phyloP scores from a whole-genome alignment of 1,284 basidiomycete species.

The Rhizoctonia solani region DNA sequence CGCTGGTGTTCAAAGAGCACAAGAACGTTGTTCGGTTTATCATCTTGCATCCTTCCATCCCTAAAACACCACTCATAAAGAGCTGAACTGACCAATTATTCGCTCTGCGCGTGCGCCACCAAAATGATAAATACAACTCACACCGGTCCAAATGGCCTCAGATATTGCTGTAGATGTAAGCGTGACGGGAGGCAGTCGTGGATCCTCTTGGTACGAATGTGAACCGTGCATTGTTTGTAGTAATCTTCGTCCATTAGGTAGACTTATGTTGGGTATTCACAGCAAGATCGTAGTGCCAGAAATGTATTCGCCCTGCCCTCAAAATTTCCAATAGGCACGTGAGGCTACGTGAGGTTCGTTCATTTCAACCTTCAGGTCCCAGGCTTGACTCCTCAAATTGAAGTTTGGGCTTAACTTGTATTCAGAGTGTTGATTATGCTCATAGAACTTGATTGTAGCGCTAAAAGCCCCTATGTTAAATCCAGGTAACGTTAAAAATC shows the following conservation, averaged over 20 bases:
- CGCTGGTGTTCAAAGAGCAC: conserved; percentile 12
- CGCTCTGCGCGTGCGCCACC: neutral
- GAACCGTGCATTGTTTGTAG: conserved; percentile 16
- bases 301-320: too few species aligned
- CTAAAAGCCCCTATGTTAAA: neutral
- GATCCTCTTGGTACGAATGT: neutral
- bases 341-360: too few species aligned
- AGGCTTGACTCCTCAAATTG: too few species aligned
- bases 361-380: too few species aligned
- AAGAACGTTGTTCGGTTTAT: conserved; percentile 4
- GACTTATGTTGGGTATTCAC: neutral
- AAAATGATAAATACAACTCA: conserved; percentile 1
- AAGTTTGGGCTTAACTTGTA: too few species aligned
- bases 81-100: neutral
- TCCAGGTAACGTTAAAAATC: neutral
- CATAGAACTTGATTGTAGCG: neutral
- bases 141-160: conserved; percentile 24
- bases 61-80: conserved; percentile 19
- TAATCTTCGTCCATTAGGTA: neutral
- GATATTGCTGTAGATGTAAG: conserved; percentile 4
- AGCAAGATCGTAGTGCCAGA: too few species aligned
- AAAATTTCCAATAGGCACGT: too few species aligned
- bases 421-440: neutral
- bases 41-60: too few species aligned
- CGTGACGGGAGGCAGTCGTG: conserved; percentile 15